Evolutionary conservation across 495 filamentous ascomycete species (phyloP), one percentile per base, ranked within the genome.

Genomic region (Aspergillus incahuasiensis): DNA sequence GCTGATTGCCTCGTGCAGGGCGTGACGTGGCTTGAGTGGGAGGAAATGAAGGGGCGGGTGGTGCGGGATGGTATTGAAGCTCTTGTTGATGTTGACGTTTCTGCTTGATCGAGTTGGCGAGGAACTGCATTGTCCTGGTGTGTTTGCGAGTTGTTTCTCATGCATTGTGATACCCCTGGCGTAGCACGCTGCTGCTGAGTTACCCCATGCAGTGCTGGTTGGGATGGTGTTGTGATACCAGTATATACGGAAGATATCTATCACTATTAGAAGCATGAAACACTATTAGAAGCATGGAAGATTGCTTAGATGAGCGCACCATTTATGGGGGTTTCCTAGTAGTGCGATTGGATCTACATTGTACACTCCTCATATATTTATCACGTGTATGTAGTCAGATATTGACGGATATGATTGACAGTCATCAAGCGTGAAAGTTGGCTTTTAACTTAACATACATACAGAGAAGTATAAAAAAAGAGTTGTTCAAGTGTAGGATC

Each of bases 1-100:
- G 88, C 91, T 6, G 92, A 97, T 80, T 89, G 87, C 68, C 68
- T 97, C 28, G 63, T 96, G 58, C 92, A 97, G 72, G 94, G 87
- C 0, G 72, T 91, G 58, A 87, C 90, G 9, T 96, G 89, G 88
- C 67, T 92, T 47, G 78, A 86, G 53, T 97, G 92, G 92, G 82
- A 92, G 64, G 69, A 76, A 57, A 92, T 90, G 67, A 69, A 83
- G 56, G 74, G 74, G 52, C 61, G 63, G 35, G 62, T 88, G 25
- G 68, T 39, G 12, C 55, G 56, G 56, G 75, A 65, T 22, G 60
- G 74, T 54, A 12, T 30, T 6, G n/a, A 5, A 3, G n/a, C 6
- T 8, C 47, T 13, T 35, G 46, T 25, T 30, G 47, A 39, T 25
- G 48, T 53, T 15, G 9, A 13, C 41, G 5, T 18, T 40, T 18